phyloP scores from a whole-genome alignment of 1,284 basidiomycete species.

The Austropuccinia psidii region DNA sequence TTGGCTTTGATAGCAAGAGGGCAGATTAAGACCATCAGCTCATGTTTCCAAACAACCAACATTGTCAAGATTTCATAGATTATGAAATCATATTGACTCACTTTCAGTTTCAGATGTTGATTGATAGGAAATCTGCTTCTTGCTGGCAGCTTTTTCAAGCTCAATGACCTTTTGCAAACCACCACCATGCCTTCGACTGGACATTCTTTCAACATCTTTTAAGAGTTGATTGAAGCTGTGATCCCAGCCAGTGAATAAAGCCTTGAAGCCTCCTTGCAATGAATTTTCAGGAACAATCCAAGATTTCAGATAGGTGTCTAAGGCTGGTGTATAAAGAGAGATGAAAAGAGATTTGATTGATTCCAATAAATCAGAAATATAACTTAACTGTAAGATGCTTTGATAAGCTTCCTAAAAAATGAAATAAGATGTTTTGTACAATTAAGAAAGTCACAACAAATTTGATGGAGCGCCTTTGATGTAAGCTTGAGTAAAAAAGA shows the following conservation, averaged over 20 bases:
- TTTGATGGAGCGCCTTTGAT: background rate
- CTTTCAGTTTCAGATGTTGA: no score
- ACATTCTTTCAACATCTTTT: conserved; percentile 65
- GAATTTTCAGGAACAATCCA: conserved; percentile 47
- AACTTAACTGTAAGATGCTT: conserved; percentile 86
- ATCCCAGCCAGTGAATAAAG: conserved; percentile 74
- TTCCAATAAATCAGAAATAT: conserved; percentile 77
- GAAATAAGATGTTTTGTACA: background rate
- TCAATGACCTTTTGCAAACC: background rate
- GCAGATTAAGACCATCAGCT: no score
- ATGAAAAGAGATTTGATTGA: conserved; percentile 75
- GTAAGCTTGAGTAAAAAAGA: background rate
- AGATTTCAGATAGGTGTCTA: conserved; percentile 41
- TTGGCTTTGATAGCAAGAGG: no score
- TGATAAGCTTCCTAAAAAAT: conserved; percentile 65
- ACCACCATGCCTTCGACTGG: conserved; percentile 50
- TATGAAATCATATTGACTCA: no score
- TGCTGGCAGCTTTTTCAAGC: conserved; percentile 6
- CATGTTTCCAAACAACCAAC: no score
- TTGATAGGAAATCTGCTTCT: background rate
- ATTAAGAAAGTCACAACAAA: background rate
- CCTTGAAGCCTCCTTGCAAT: conserved; percentile 56
- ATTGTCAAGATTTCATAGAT: no score
- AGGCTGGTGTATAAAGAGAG: conserved; percentile 58
- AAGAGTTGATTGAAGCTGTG: conserved; percentile 68